These are phyloP conservation scores for Beauveria australis DNA, from an alignment of 2,329 filamentous ascomycete genomes.

Conservation along the genomic window DNA sequence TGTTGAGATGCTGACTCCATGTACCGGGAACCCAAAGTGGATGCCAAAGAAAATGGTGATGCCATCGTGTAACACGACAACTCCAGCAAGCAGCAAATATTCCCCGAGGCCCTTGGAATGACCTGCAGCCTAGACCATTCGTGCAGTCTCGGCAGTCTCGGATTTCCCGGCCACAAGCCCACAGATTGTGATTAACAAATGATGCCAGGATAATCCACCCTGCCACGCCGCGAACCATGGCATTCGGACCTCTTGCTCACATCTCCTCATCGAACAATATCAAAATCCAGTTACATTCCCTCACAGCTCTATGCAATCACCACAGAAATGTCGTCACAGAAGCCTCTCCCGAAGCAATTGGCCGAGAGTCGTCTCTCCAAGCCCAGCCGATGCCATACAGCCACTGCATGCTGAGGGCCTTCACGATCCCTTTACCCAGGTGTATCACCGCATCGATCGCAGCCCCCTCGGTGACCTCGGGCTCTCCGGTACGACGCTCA, in stretches of 20 bases:
- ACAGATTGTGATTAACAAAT: not conserved
- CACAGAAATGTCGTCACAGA: not conserved
- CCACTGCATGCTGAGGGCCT: constrained; percentile 7
- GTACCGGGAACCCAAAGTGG: too few relatives aligned
- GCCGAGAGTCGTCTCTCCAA: constrained; percentile 4
- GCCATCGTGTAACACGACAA: not conserved
- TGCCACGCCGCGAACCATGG: not conserved
- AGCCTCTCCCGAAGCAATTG: not conserved
- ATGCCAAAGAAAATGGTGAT: too few relatives aligned
- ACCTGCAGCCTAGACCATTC: not conserved
- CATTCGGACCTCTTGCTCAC: not conserved
- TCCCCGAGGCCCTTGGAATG: too few relatives aligned
- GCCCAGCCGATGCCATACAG: not conserved
- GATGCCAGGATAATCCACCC: not conserved
- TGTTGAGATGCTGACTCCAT: too few relatives aligned
- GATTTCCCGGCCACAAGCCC: not conserved
- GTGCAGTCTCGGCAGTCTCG: not conserved
- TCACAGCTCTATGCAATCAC: not conserved
- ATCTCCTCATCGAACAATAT: not conserved
- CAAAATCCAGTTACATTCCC: not conserved
- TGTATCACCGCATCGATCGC: constrained; percentile 7
- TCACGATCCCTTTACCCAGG: constrained; percentile 2
- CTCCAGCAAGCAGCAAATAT: not conserved
- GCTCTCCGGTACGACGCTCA: constrained; percentile 4
- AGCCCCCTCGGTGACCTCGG: constrained; percentile 9